Base-by-base conservation (phyloP, 257 asterid species). In the Solanum corneliomulleri region DNA sequence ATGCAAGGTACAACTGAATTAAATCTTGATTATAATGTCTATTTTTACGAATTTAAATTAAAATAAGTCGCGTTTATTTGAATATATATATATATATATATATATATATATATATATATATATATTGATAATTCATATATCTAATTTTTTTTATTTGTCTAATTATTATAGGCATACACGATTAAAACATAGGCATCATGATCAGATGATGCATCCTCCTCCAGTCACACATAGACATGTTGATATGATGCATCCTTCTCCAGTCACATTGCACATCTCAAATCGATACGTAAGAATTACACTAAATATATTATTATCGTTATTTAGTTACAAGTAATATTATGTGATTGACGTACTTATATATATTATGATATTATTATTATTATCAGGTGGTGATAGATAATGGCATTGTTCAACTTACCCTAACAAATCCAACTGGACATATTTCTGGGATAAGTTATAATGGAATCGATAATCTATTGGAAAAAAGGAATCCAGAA, bases 401-500 rank as follows among this genome's bases (percentile, higher is more conserved):
- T 60, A 95, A 95, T 62, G 96, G 96, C 20, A 88, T 95, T 2
- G 86, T 94, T 31, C 89, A 58, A 64, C 58, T 94, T 4, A 91
- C 92, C 2, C 44, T 95, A 56, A 25, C 87, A 56, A 91, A 90
- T 31, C 98, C 96, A 18, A 76, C 58, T 1, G 98, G 98, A 21
- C 45, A 42, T 69, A 87, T 95, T 45, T 44, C 93, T 15, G 88
- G 93, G 41, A 39, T 95, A 11, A 82, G 88, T 21, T 94, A 92
- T 84, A 86, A 86, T n/a, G 94, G 91, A 27, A 88, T 91, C 35
- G 60, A 89, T 29, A 95, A 94, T 56, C 27, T 92, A 16, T 91
- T 95, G 8, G 96, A 90, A 42, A 82, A 88, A 74, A 88, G 52
- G 2, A 1, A 66, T 6, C 20, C 3, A 83, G 93, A 92, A 86